Conservation (phyloP, 768 basidiomycete species). For the Podaxis sp. region DNA sequence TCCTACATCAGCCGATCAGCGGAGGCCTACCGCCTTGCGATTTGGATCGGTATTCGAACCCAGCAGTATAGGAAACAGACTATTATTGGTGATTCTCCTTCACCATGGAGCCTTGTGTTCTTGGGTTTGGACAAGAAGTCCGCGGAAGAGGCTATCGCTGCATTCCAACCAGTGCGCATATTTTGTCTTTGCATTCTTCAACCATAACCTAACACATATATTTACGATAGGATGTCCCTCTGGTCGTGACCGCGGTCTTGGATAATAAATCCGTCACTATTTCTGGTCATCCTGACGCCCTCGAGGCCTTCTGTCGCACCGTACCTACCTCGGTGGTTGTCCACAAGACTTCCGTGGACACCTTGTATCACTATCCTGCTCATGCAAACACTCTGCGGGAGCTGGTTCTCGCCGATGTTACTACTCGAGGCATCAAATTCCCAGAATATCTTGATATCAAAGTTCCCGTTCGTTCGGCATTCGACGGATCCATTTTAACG, state of each 20-base stretch:
- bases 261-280: conserved; percentile 47
- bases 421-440: conserved; percentile 41
- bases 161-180: conserved; percentile 18
- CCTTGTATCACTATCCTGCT: conserved; percentile 46
- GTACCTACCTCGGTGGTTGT: conserved; percentile 34
- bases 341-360: conserved; percentile 43
- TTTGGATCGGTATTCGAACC: conserved; percentile 54
- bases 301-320: conserved; percentile 40
- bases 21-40: conserved; percentile 48
- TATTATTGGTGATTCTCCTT: conserved; percentile 19
- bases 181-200: conserved; percentile 6
- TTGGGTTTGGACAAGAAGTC: conserved; percentile 24
- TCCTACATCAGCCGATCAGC: conserved; percentile 45
- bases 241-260: conserved; percentile 52
- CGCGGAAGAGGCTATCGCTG: conserved; percentile 22
- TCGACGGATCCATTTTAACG: conserved; percentile 33
- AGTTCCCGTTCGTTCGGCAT: conserved; percentile 43
- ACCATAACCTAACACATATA: conserved; percentile 15
- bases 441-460: conserved; percentile 42
- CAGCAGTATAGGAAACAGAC: conserved; percentile 26
- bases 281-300: conserved; percentile 51
- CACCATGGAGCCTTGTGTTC: conserved; percentile 46
- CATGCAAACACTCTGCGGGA: conserved; percentile 31
- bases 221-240: conserved; percentile 19
- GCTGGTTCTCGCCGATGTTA: conserved; percentile 40